Evolutionary conservation across 768 basidiomycete genomes (phyloP).

Genomic region (Heimioporus sp.): DNA sequence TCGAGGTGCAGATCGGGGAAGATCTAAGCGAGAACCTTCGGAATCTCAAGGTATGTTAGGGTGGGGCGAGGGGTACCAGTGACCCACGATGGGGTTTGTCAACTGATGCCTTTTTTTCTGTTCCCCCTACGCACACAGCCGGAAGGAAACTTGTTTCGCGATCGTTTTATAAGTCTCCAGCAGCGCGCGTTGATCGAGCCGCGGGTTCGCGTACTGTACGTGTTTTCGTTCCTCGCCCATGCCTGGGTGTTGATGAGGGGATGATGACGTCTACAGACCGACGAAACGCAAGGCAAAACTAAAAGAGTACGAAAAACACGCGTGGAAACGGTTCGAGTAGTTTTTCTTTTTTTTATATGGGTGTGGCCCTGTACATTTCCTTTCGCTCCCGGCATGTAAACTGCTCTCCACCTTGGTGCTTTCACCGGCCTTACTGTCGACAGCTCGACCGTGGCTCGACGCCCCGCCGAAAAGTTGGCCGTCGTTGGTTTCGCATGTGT

Average conservation of each 20-base stretch:
- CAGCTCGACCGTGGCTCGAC: too few relatives aligned
- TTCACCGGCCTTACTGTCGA: too few relatives aligned
- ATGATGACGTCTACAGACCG: constrained; percentile 18
- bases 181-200: constrained; percentile 87
- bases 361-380: too few relatives aligned
- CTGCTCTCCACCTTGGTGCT: too few relatives aligned
- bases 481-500: too few relatives aligned
- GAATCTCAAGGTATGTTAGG: constrained; percentile 78
- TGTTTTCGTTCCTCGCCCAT: too few relatives aligned
- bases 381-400: too few relatives aligned
- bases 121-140: constrained; percentile 64
- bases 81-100: too few relatives aligned
- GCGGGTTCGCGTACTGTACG: constrained; percentile 71
- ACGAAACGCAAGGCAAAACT: constrained; percentile 40
- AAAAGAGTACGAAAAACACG: constrained; percentile 75
- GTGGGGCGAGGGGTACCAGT: too few relatives aligned
- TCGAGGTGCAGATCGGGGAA: constrained; percentile 89
- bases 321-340: constrained; percentile 71
- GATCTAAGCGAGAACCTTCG: constrained; percentile 84
- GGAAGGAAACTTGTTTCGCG: constrained; percentile 90
- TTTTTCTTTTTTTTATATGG: not conserved
- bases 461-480: too few relatives aligned
- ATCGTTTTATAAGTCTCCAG: constrained; percentile 85
- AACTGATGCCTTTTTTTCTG: too few relatives aligned
- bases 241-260: not conserved